phyloP scores from a whole-genome alignment of 1,284 basidiomycete genomes.

The Malassezia globosa region DNA sequence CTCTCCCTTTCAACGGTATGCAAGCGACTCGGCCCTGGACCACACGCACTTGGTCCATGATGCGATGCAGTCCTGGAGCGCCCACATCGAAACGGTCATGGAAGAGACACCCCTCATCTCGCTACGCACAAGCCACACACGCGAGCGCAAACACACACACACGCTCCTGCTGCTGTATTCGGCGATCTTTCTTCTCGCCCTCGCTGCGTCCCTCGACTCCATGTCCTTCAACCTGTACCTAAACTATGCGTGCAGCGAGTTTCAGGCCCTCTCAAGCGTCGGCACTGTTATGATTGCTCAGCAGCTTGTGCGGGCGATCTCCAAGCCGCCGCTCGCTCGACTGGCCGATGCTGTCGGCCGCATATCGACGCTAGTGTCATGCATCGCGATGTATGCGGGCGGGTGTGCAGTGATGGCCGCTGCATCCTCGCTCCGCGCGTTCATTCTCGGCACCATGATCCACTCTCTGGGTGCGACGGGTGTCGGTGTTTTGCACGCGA shows the following conservation, averaged over 20 bases:
- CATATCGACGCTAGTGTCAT: conserved; percentile 55
- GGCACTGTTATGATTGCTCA: conserved; percentile 45
- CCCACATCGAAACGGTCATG: conserved; percentile 9
- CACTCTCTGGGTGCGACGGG: conserved; percentile 48
- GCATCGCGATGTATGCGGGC: conserved; percentile 51
- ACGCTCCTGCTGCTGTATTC: conserved; percentile 10
- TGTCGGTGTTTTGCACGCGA: conserved; percentile 50
- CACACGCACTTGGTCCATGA: background rate
- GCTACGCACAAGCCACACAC: conserved; percentile 2
- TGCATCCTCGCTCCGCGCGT: conserved; percentile 53
- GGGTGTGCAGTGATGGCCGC: conserved; percentile 61
- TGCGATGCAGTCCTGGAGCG: conserved; percentile 11
- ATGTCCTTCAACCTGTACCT: conserved; percentile 52
- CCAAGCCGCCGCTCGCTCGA: conserved; percentile 71
- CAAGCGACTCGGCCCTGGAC: background rate
- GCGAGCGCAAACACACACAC: conserved; percentile 5
- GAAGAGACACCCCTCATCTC: conserved; percentile 13
- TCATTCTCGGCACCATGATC: conserved; percentile 53
- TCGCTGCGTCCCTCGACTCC: conserved; percentile 55
- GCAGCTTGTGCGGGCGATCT: conserved; percentile 53
- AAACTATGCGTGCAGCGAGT: conserved; percentile 44
- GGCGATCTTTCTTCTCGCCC: conserved; percentile 56
- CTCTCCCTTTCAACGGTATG: background rate
- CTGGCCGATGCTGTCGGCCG: conserved; percentile 58
- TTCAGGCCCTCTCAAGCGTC: conserved; percentile 48